phyloP scores from a whole-genome alignment of 345 rosid species.

The Durio zibethinus region DNA sequence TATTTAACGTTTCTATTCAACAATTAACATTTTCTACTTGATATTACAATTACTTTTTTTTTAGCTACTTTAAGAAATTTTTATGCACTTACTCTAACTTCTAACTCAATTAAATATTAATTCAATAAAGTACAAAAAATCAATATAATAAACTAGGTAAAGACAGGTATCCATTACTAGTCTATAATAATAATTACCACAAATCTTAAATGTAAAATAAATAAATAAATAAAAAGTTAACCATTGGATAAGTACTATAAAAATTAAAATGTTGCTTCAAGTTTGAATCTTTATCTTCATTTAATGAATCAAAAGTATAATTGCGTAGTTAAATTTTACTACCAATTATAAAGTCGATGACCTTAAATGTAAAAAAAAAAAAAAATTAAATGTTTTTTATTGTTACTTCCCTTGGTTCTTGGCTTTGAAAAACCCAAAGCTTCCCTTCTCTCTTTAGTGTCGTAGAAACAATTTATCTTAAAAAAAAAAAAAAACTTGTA shows the following conservation, averaged over 20 bases:
- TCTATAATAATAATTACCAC: neutral
- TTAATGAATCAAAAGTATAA: neutral
- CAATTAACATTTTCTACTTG: too few relatives aligned
- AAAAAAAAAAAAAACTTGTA: neutral
- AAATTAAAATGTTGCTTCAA: neutral
- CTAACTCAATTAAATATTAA: too few relatives aligned
- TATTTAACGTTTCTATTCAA: too few relatives aligned
- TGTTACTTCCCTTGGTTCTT: neutral
- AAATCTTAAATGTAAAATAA: neutral
- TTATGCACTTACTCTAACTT: too few relatives aligned
- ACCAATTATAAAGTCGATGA: neutral
- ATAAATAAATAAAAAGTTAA: too few relatives aligned
- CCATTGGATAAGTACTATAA: neutral
- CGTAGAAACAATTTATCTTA: neutral
- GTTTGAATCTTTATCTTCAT: slow-evolving; percentile 11
- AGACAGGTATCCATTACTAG: too few relatives aligned
- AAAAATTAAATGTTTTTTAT: neutral
- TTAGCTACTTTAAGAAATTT: too few relatives aligned
- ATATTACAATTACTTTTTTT: too few relatives aligned
- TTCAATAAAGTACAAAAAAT: too few relatives aligned
- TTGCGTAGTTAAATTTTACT: neutral
- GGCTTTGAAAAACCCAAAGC: neutral
- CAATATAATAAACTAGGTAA: too few relatives aligned
- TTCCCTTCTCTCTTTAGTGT: neutral
- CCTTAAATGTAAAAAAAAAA: neutral